A percentile compares a stretch with the other conserved stretches of the same genome.
Conservation (phyloP, 192 early-diverging fungal species). For the Rhizophlyctis rosea region DNA sequence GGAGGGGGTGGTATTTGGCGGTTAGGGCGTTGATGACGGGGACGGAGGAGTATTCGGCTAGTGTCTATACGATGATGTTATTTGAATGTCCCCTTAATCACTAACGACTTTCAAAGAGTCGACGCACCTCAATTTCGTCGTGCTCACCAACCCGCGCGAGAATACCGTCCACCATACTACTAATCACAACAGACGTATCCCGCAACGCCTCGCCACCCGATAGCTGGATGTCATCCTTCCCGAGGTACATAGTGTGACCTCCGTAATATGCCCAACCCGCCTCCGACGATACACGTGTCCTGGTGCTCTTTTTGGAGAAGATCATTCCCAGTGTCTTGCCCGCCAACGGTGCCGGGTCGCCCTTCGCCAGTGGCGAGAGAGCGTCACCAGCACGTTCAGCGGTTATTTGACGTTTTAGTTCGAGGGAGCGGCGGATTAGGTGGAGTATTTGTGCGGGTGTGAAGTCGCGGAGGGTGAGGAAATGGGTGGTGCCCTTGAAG, state of each 20-base stretch:
- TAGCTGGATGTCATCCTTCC: slow-evolving; percentile 92
- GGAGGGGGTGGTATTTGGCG: slow-evolving; percentile 93
- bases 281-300: slow-evolving; percentile 94
- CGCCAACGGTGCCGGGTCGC: slow-evolving; percentile 10
- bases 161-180: slow-evolving; percentile 92
- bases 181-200: slow-evolving; percentile 89
- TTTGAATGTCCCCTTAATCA: too few relatives aligned
- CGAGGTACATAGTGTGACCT: slow-evolving; percentile 94
- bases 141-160: slow-evolving; percentile 92
- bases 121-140: slow-evolving; percentile 73
- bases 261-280: slow-evolving; percentile 87
- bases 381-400: slow-evolving; percentile 30
- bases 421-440: slow-evolving; percentile 72
- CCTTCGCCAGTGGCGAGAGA: neutral
- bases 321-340: slow-evolving; percentile 90
- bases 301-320: slow-evolving; percentile 94
- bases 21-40: slow-evolving; percentile 97
- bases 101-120: too few relatives aligned
- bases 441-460: slow-evolving; percentile 71
- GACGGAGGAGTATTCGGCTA: slow-evolving; percentile 83
- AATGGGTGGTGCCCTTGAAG: slow-evolving; percentile 46
- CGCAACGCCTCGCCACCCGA: slow-evolving; percentile 91
- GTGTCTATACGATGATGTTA: slow-evolving; percentile 55
- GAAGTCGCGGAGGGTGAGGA: slow-evolving; percentile 81
- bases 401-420: slow-evolving; percentile 71